Conservation (phyloP, 495 filamentous ascomycete species). For the Hypoxylon lienhwacheense region DNA sequence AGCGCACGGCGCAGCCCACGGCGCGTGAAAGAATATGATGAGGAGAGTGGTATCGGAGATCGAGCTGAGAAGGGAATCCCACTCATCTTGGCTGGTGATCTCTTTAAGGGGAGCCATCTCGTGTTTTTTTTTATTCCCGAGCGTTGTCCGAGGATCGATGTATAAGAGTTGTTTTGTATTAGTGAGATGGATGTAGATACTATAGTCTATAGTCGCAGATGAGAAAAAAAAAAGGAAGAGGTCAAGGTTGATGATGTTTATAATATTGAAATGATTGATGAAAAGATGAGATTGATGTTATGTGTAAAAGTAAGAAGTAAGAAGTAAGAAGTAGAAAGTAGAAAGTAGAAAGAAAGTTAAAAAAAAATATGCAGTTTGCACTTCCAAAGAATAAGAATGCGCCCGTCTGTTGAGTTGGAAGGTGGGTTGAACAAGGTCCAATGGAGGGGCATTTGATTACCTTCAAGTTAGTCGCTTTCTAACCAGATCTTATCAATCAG, state of each 20-base stretch:
- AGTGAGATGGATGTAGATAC: no score
- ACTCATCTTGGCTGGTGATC: conserved; percentile 68
- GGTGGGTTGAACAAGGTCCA: conserved; percentile 15
- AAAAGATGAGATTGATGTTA: background rate
- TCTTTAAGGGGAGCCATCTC: conserved; percentile 57
- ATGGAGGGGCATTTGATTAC: conserved; percentile 44
- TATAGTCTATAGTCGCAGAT: no score
- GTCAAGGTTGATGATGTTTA: background rate
- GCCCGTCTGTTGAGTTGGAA: conserved; percentile 11
- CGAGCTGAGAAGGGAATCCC: conserved; percentile 62
- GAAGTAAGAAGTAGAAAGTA: background rate
- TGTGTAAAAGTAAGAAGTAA: background rate
- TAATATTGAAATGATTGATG: background rate
- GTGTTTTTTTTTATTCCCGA: background rate
- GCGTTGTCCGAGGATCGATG: no score
- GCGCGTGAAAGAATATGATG: conserved; percentile 89
- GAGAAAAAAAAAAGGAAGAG: no score
- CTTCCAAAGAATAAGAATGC: conserved; percentile 25
- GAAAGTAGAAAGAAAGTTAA: background rate
- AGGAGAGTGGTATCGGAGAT: conserved; percentile 69
- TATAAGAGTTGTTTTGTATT: no score
- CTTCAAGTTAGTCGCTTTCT: no score
- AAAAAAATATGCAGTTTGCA: conserved; percentile 7
- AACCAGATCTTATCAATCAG: no score
- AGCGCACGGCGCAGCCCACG: conserved; percentile 94